A percentile compares a stretch with the other conserved stretches of the same genome.
These are phyloP conservation scores for Populus nigra DNA, from an alignment of 345 rosid species.

Conservation along the genomic window DNA sequence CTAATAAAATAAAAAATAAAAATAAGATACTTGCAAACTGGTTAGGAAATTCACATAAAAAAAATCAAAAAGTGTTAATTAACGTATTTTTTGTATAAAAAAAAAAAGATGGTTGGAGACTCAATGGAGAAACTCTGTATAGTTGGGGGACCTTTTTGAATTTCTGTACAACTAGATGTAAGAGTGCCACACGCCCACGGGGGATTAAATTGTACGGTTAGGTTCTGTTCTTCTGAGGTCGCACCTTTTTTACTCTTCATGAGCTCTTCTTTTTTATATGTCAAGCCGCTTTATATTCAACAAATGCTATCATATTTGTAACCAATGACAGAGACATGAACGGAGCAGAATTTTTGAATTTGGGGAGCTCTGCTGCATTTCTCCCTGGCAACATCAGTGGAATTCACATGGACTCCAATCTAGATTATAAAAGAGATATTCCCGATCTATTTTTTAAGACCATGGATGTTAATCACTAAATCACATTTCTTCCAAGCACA, in stretches of 20 bases:
- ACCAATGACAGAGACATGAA: no score
- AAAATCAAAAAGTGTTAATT: no score
- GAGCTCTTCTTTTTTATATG: neutral
- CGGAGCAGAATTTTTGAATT: no score
- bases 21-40: no score
- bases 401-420: neutral
- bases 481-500: no score
- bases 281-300: no score
- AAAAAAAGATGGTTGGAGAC: neutral
- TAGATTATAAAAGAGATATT: no score
- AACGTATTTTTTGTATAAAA: no score
- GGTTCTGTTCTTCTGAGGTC: neutral
- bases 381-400: neutral
- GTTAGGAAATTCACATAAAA: accelerated
- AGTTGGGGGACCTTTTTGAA: neutral
- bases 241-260: neutral
- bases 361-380: no score
- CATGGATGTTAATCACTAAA: no score
- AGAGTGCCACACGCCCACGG: neutral
- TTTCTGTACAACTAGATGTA: neutral
- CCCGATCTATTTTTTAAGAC: no score
- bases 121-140: neutral
- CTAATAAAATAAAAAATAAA: no score
- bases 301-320: neutral
- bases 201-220: neutral